A percentile compares a stretch with the other conserved stretches of the same genome.
Conservation (phyloP, 2,329 filamentous ascomycete genomes). For the Cercospora sesami region DNA sequence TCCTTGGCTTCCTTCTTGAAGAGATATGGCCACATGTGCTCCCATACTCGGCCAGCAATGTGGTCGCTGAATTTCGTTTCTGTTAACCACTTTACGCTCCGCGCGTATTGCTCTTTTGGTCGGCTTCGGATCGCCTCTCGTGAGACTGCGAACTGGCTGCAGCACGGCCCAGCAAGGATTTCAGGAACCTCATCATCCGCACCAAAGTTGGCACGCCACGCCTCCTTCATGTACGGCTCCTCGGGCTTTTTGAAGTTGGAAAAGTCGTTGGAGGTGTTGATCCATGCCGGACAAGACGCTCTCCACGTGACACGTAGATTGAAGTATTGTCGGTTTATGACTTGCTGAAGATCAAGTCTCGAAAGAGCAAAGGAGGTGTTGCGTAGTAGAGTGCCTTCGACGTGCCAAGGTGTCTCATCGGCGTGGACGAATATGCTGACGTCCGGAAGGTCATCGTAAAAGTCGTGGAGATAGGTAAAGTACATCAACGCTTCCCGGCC, state of each 20-base stretch:
- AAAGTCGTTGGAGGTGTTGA: constrained; percentile 21
- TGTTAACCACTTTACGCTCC: constrained; percentile 17
- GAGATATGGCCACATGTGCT: constrained; percentile 24
- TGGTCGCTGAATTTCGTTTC: constrained; percentile 14
- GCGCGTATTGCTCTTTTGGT: constrained; percentile 20
- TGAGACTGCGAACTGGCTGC: constrained; percentile 23
- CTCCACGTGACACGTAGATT: constrained; percentile 24
- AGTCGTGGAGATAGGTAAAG: constrained; percentile 60
- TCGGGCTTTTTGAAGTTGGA: constrained; percentile 19
- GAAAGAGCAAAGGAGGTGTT: constrained; percentile 21
- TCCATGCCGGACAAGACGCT: constrained; percentile 21
- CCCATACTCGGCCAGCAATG: constrained; percentile 19
- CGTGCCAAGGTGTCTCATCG: constrained; percentile 22
- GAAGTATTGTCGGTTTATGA: constrained; percentile 18
- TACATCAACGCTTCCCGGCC: constrained; percentile 65
- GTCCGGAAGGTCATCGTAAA: constrained; percentile 60
- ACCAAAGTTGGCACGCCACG: constrained; percentile 22
- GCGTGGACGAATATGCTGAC: constrained; percentile 62
- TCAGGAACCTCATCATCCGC: constrained; percentile 15
- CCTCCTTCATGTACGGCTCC: constrained; percentile 23
- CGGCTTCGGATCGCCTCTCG: constrained; percentile 17
- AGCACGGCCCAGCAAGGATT: constrained; percentile 21
- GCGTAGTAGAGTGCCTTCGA: constrained; percentile 15
- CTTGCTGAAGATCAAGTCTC: constrained; percentile 18
- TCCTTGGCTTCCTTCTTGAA: constrained; percentile 15